Evolutionary conservation across 2,329 filamentous ascomycete species (phyloP), one percentile per base, ranked within the genome.

Genomic region (Chrysoporthe cubensis): DNA sequence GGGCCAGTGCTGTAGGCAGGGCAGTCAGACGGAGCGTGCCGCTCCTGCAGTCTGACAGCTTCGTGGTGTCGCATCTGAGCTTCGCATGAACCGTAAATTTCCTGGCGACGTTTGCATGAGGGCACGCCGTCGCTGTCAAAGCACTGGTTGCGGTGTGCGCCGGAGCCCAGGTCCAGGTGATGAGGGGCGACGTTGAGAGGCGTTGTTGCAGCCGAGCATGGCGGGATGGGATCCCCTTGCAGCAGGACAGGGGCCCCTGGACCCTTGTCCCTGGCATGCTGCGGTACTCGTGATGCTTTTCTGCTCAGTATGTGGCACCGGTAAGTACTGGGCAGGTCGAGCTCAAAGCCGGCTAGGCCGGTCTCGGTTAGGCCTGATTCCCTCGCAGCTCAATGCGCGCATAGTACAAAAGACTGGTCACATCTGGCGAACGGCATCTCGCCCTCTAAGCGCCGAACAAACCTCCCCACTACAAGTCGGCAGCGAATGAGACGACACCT

Each of bases 361-460:
- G 59, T 60, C 37, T 42, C 43, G 54, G 67, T 5, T 60, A 56
- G 63, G 37, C 18, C n/a, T 21, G 59, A 9, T 18, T 8, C 14
- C 5, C 14, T 7, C 13, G 37, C 3, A 8, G 42, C 11, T 21
- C 65, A 26, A 43, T n/a, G 4, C 21, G 50, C 16, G 21, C 50
- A 32, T 54, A 40, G 37, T 44, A 21, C 64, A 26, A 40, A 21
- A 48, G 32, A 18, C 46, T 26, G 48, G 18, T 56, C 50, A 11
- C 40, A 37, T 21, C 46, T 44, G 48, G 52, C 48, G 62, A 61
- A 57, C 67, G 56, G 50, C 63, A 66, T 59, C 11, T 18, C 42
- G 43, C 16, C 59, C 65, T 54, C 60, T 64, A 67, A 50, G 56
- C 60, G 50, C 62, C 60, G 59, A 65, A 43, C 59, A 67, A 54